phyloP scores from a whole-genome alignment of 108 stramenopile genomes.

The Cafeteria roenbergensis region DNA sequence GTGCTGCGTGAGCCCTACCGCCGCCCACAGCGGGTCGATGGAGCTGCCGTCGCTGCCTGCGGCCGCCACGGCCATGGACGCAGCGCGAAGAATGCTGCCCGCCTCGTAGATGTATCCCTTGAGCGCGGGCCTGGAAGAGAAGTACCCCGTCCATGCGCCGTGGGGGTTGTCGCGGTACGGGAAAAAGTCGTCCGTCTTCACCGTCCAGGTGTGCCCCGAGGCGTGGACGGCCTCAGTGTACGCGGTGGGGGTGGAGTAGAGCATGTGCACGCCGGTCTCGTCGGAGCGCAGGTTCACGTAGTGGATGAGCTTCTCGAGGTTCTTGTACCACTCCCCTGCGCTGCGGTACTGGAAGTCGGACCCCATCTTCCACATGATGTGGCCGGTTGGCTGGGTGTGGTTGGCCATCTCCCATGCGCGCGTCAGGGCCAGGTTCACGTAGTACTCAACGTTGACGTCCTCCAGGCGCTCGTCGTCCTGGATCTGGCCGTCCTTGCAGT shows the following conservation, averaged over 20 bases:
- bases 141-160: conserved; percentile 8
- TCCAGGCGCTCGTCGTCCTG: conserved; percentile 30
- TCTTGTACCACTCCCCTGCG: conserved; percentile 27
- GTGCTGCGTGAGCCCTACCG: conserved; percentile 66
- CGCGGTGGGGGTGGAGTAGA: conserved; percentile 65
- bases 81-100: conserved; percentile 55
- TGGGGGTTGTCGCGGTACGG: conserved; percentile 16
- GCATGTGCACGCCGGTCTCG: conserved; percentile 54
- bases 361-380: conserved; percentile 17
- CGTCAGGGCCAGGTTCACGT: conserved; percentile 11
- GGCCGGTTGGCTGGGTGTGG: not conserved
- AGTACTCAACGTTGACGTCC: conserved; percentile 12
- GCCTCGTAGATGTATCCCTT: conserved; percentile 67
- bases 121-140: conserved; percentile 33
- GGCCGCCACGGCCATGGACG: conserved; percentile 38
- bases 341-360: conserved; percentile 36
- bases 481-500: conserved; percentile 37
- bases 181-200: not conserved
- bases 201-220: not conserved
- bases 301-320: conserved; percentile 35
- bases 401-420: conserved; percentile 9
- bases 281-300: conserved; percentile 26
- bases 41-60: not conserved
- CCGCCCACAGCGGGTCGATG: conserved; percentile 50
- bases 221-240: conserved; percentile 63